Percentiles rank a stretch among this genome's conserved stretches.
These are phyloP conservation scores for Monilinia polystroma DNA, from an alignment of 2,329 filamentous ascomycete genomes.

Conservation along the genomic window DNA sequence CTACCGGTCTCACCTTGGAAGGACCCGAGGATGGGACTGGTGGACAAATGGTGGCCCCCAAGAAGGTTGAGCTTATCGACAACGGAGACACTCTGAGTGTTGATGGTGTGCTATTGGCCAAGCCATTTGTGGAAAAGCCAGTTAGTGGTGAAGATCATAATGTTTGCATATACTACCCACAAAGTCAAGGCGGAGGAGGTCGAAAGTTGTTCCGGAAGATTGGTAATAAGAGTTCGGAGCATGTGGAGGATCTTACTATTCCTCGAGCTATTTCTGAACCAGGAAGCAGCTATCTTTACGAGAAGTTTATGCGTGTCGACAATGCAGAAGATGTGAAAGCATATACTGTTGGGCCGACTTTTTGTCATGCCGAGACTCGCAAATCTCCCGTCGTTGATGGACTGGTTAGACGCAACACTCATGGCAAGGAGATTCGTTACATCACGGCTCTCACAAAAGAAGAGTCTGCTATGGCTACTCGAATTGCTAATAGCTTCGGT, in stretches of 20 bases:
- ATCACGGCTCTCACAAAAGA: slow-evolving; percentile 80
- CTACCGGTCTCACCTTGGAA: slow-evolving; percentile 74
- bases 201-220: slow-evolving; percentile 93
- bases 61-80: slow-evolving; percentile 81
- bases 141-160: slow-evolving; percentile 99
- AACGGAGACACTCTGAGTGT: slow-evolving; percentile 85
- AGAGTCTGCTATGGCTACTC: slow-evolving; percentile 82
- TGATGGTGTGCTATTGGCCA: slow-evolving; percentile 76
- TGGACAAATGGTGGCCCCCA: slow-evolving; percentile 50
- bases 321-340: slow-evolving; percentile 98
- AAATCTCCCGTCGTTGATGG: slow-evolving; percentile 98
- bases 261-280: slow-evolving; percentile 82
- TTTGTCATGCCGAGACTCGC: slow-evolving; percentile 94
- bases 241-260: slow-evolving; percentile 70
- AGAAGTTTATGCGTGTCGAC: slow-evolving; percentile 94
- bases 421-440: slow-evolving; percentile 95
- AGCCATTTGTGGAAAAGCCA: slow-evolving; percentile 97
- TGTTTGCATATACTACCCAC: slow-evolving; percentile 95
- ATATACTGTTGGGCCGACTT: slow-evolving; percentile 90
- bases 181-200: slow-evolving; percentile 81
- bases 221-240: slow-evolving; percentile 98
- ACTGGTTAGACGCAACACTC: slow-evolving; percentile 90
- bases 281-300: slow-evolving; percentile 86
- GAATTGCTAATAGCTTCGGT: slow-evolving; percentile 87
- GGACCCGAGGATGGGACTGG: slow-evolving; percentile 67